Base-by-base conservation (phyloP, 495 filamentous ascomycete species). In the Penicillium canariense region DNA sequence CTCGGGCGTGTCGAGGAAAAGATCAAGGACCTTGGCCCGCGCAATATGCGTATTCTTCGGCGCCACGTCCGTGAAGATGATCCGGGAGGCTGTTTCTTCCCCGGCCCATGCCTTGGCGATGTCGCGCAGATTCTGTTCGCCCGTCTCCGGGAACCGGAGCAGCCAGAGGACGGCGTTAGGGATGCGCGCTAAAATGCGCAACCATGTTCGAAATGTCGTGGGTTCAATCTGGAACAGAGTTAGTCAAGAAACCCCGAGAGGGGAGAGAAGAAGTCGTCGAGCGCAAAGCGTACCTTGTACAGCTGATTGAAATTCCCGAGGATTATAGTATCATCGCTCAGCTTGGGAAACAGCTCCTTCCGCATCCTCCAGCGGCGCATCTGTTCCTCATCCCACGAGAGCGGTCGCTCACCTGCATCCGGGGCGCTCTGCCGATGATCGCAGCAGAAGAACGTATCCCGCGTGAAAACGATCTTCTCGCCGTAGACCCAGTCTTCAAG, bases 301-400 rank as follows among this genome's bases (percentile, higher is more conserved):
- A 99, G 75, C 71, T 99, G 94, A 70, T 99, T 99, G 70, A 99
- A 99, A 72, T 99, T 99, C 10, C 89, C 94, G 39, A 99, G 81
- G 58, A 99, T 96, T 61, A 99, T 85, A 22, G 83, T 81, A 63
- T 97, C 87, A 55, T 97, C 88, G 11, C 83, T 76, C 20, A 99
- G 77, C 10, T 80, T 77, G 2, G 94, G 95, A 66, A 99, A 99
- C 20, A 99, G 68, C 62, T 96, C 89, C 65, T 96, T 96, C 22
- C 94, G 85, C 94, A 97, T 97, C 46, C 80, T 78, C 94, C 95
- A 97, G 54, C 95, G 79, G 55, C 87, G 78, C 47, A 72, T 71
- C 71, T 91, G 88, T 68, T 99, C 94, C 31, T 91, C 86, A 31
- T 88, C 87, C 94, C 94, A 99, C 8, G 79, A 80, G 35, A 90